phyloP scores from a whole-genome alignment of 1,139 yeast species.

The Suhomyces yuchorum region DNA sequence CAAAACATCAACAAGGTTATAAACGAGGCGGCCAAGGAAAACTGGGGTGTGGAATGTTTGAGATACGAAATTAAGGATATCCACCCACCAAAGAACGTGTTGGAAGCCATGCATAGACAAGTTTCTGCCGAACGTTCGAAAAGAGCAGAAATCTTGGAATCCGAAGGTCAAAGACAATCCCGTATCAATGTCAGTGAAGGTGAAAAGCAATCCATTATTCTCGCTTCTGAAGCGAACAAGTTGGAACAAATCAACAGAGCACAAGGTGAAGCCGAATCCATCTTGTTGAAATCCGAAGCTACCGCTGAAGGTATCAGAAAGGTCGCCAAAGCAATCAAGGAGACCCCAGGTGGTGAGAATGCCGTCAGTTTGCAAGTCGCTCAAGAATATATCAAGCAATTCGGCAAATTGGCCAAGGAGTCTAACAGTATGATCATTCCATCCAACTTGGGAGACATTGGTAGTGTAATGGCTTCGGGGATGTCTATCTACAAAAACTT shows the following conservation, averaged over 20 bases:
- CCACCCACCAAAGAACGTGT: slow-evolving; percentile 84
- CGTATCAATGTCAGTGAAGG: slow-evolving; percentile 85
- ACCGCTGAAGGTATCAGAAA: slow-evolving; percentile 69
- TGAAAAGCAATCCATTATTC: slow-evolving; percentile 65
- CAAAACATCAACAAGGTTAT: slow-evolving; percentile 73
- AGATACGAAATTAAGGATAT: slow-evolving; percentile 88
- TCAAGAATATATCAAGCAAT: slow-evolving; percentile 79
- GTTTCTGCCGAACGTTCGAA: slow-evolving; percentile 85
- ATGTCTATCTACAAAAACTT: slow-evolving; percentile 69
- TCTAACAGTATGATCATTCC: slow-evolving; percentile 78
- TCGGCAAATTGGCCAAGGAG: slow-evolving; percentile 81
- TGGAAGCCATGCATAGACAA: slow-evolving; percentile 89
- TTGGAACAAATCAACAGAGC: slow-evolving; percentile 66
- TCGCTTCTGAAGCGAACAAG: slow-evolving; percentile 70
- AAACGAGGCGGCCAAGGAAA: slow-evolving; percentile 77
- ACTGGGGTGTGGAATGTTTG: slow-evolving; percentile 84
- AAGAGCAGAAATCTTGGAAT: slow-evolving; percentile 82
- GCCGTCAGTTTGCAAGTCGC: slow-evolving; percentile 83
- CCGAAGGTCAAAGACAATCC: slow-evolving; percentile 80
- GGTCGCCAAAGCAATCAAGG: slow-evolving; percentile 66
- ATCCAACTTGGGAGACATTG: slow-evolving; percentile 72
- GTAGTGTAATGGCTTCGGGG: slow-evolving; percentile 76
- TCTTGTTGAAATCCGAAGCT: slow-evolving; percentile 69
- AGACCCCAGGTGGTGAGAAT: slow-evolving; percentile 69
- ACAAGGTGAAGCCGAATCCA: slow-evolving; percentile 70